Base-by-base conservation (phyloP, 2,329 filamentous ascomycete genomes). In the Conoideocrella luteorostrata region DNA sequence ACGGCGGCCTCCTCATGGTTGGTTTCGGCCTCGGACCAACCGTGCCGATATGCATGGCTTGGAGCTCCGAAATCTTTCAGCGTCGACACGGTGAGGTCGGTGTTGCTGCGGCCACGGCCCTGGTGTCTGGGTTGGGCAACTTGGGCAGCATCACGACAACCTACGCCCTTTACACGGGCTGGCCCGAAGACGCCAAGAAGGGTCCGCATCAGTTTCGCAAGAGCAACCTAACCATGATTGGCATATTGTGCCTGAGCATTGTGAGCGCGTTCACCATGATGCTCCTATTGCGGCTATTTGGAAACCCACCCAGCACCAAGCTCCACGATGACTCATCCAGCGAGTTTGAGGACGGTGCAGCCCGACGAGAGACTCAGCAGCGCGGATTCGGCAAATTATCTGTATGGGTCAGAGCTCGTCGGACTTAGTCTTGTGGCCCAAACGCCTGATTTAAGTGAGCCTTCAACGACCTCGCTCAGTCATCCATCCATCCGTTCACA, bases 1-100 rank as follows among this genome's bases (percentile, higher is more conserved):
- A 95, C 59, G 87, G 86, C 38, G 89, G 89, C 4, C 77, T 95
- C n/a, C 69, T 95, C 40, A 83, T 95, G 67, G 84, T 95, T 28
- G 89, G 89, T 4, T 95, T 95, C 56, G 89, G 89, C 0, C 80
- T 95, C 2, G 89, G 89, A 1, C 89, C 89, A 4, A 95, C 89
- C 0, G 88, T 95, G 1, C 89, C 89, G 10, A 91, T 91, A 57
- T 91, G 86, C 62, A 95, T 95, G 89, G 84, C 88, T 28, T 95
- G 89, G 89, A 88, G 86, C 24, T 87, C 82, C 50, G 86, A 95
- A 65, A 84, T 95, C 57, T 95, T 95, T 70, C 88, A 95, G 66
- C 77, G 78, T 24, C 84, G 89, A 11, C 89, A 95, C 58, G 88
- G 89, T 37, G 89, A 95, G 64, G 87, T 95, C 18, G 89, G 89